Evolutionary conservation across 495 filamentous ascomycete species (phyloP).

Genomic region (Podospora pseudocomata): DNA sequence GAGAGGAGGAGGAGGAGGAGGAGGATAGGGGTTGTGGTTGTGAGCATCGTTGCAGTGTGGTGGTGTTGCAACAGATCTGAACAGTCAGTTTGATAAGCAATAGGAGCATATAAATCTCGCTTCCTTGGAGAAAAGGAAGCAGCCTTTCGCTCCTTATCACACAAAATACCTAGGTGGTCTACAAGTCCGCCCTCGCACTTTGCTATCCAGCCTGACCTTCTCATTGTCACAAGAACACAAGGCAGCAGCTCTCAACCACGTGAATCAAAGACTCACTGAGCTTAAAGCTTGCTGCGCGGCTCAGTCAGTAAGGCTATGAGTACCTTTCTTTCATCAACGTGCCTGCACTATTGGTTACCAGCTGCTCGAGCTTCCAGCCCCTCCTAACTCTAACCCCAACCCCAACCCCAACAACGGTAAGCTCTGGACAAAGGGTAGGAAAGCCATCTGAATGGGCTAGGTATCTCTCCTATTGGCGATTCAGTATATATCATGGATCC

Average conservation of each 20-base stretch:
- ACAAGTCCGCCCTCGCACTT: not conserved
- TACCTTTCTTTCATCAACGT: not conserved
- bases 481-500: not conserved
- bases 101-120: not conserved
- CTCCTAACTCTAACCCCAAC: not conserved
- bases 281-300: not conserved
- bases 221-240: not conserved
- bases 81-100: not conserved
- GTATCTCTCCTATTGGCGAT: not conserved
- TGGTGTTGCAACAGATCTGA: not conserved
- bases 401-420: not conserved
- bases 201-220: not conserved
- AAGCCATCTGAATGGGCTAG: not conserved
- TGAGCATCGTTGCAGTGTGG: not conserved
- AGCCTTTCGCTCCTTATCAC: not conserved
- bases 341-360: not conserved
- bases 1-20: not conserved
- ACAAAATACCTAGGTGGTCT: not conserved
- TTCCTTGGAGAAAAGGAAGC: not conserved
- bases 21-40: not conserved
- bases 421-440: not conserved
- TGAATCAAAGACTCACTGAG: not conserved
- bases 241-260: not conserved
- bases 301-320: not conserved
- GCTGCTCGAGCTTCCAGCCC: not conserved